Conservation (phyloP, 2,329 filamentous ascomycete species). For the Blastomyces gilchristii region DNA sequence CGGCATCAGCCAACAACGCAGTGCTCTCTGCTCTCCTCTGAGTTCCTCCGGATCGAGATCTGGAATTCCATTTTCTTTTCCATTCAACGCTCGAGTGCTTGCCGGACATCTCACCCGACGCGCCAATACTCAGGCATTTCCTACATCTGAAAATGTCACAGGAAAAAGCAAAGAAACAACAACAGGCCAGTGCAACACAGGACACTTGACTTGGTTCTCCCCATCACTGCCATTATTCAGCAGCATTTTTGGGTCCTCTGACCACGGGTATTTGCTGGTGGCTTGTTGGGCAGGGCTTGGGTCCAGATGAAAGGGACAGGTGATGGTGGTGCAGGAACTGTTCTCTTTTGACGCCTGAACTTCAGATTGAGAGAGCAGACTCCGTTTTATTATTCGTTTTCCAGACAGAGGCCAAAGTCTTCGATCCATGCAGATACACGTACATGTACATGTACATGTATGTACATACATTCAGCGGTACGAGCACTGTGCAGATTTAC, state of each 20-base stretch:
- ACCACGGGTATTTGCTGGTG: conserved; percentile 5
- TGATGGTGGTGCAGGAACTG: background rate
- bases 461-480: background rate
- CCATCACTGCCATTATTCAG: background rate
- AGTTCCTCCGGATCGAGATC: background rate
- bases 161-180: background rate
- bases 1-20: background rate
- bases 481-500: background rate
- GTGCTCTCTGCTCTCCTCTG: background rate
- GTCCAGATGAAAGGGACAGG: background rate
- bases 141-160: background rate
- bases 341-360: background rate
- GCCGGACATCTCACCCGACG: background rate
- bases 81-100: background rate
- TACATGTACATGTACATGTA: too few species aligned
- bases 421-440: background rate
- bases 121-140: background rate
- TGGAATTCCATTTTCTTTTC: background rate
- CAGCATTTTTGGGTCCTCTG: background rate
- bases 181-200: background rate
- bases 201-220: background rate
- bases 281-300: background rate
- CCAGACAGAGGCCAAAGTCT: background rate
- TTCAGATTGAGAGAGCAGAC: background rate
- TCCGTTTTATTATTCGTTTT: background rate